Conservation (phyloP, 2,329 filamentous ascomycete species). For the Chaetomium sp. region DNA sequence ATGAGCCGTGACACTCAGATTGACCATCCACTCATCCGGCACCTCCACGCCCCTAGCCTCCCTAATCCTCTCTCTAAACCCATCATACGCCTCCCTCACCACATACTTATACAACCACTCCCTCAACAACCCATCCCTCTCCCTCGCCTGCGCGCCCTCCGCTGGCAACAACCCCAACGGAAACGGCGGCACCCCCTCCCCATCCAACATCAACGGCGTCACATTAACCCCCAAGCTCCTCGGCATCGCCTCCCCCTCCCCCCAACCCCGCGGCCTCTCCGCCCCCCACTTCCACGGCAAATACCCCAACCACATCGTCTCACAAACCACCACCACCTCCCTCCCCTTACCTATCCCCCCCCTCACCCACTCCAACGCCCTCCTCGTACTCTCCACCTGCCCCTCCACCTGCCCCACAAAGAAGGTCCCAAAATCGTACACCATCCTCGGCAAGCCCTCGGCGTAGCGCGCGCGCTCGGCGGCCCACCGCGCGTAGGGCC, state of each 20-base stretch:
- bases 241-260: slow-evolving; percentile 36
- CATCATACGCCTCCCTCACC: slow-evolving; percentile 25
- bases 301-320: slow-evolving; percentile 44
- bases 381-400: background rate
- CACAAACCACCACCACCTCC: slow-evolving; percentile 47
- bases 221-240: slow-evolving; percentile 42
- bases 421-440: background rate
- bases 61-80: slow-evolving; percentile 35
- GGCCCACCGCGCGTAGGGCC: background rate
- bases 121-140: slow-evolving; percentile 22
- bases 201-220: slow-evolving; percentile 42
- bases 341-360: slow-evolving; percentile 31
- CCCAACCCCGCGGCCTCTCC: slow-evolving; percentile 40
- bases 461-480: background rate
- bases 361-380: background rate
- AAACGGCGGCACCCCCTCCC: slow-evolving; percentile 37
- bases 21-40: slow-evolving; percentile 26
- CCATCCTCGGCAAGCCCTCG: background rate
- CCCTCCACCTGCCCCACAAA: background rate
- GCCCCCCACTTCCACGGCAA: slow-evolving; percentile 31
- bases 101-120: slow-evolving; percentile 26
- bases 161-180: slow-evolving; percentile 22
- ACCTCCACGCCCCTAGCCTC: slow-evolving; percentile 20
- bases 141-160: background rate
- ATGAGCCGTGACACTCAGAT: slow-evolving; percentile 32